phyloP scores from a whole-genome alignment of 257 asterid species.

The Nemophila menziesii region DNA sequence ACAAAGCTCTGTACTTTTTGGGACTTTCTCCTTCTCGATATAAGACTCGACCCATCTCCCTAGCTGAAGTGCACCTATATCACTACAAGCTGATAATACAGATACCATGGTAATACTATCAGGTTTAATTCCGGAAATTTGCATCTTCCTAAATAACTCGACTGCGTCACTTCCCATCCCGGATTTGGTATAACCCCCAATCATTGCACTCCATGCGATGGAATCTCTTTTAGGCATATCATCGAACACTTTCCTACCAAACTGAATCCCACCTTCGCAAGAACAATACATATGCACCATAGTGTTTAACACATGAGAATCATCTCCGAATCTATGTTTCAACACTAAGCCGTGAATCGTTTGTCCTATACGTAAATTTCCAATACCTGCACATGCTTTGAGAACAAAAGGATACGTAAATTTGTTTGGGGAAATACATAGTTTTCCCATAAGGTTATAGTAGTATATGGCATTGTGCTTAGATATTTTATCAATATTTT shows the following conservation, averaged over 20 bases:
- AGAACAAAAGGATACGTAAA: slow-evolving; percentile 70
- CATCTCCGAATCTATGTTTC: slow-evolving; percentile 44
- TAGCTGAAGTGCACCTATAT: slow-evolving; percentile 62
- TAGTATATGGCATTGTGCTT: slow-evolving; percentile 31
- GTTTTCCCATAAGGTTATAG: slow-evolving; percentile 35
- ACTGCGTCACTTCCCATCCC: slow-evolving; percentile 52
- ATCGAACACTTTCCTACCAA: slow-evolving; percentile 48
- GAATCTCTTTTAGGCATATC: slow-evolving; percentile 38
- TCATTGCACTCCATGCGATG: slow-evolving; percentile 61
- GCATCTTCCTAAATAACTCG: slow-evolving; percentile 48
- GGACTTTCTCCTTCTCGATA: slow-evolving; percentile 38
- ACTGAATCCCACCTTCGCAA: slow-evolving; percentile 38
- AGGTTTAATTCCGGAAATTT: slow-evolving; percentile 41
- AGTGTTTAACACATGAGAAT: slow-evolving; percentile 43
- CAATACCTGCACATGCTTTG: slow-evolving; percentile 73
- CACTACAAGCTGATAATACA: slow-evolving; percentile 61
- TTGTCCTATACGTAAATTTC: slow-evolving; percentile 34
- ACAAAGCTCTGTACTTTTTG: slow-evolving; percentile 33
- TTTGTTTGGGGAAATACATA: slow-evolving; percentile 41
- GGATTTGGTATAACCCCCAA: slow-evolving; percentile 59
- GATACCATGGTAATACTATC: slow-evolving; percentile 63
- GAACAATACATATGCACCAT: slow-evolving; percentile 56
- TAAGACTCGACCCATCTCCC: slow-evolving; percentile 64
- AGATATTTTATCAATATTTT: slow-evolving; percentile 12
- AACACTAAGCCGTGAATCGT: slow-evolving; percentile 41